Base-by-base conservation (phyloP, 2,329 filamentous ascomycete species). In the Mariannaea elegans region DNA sequence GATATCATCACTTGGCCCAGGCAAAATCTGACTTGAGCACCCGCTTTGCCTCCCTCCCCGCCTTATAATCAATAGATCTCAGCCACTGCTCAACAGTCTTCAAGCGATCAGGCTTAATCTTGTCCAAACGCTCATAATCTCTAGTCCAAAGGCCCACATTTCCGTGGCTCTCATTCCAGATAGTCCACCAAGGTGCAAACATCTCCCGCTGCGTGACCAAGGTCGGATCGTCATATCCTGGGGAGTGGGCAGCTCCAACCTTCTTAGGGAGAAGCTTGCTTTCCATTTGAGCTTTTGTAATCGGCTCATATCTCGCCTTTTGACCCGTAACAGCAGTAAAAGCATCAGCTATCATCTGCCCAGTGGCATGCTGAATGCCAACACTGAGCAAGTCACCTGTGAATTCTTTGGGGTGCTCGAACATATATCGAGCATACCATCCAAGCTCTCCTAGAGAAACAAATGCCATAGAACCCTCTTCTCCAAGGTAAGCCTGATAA, bases 61-160 rank as follows among this genome's bases (percentile, higher is more conserved):
- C 24, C n/a, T 52, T 55, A 16, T 60, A 62, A 13, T 48, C 27
- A 10, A 62, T 56, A 5, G 56, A 62, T n/a, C 46, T 41, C 60
- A 63, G 60, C 60, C 60, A 63, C n/a, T 63, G 32, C 36, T 61
- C 60, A 6, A 61, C 46, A 2, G 52, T 56, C 44, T 36, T 60
- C 2, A 63, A 52, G n/a, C 60, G 45, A 2, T 49, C 47, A 1
- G 60, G 60, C n/a, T 61, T 21, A 3, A 63, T 61, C 41, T 45
- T 61, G 12, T 63, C 60, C 41, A 63, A 13, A 7, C 57, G 56
- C 12, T 31, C 41, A 18, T 63, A 63, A 24, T 63, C 60, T 16
- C 50, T 56, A 1, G 45, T 56, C 59, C 59, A 62, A 8, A 62
- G 50, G 6, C 59, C 59, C 14, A 47, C 56, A 12, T 61, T 63